Conservation (phyloP, 2,329 filamentous ascomycete species). For the Aspergillus alliaceus region DNA sequence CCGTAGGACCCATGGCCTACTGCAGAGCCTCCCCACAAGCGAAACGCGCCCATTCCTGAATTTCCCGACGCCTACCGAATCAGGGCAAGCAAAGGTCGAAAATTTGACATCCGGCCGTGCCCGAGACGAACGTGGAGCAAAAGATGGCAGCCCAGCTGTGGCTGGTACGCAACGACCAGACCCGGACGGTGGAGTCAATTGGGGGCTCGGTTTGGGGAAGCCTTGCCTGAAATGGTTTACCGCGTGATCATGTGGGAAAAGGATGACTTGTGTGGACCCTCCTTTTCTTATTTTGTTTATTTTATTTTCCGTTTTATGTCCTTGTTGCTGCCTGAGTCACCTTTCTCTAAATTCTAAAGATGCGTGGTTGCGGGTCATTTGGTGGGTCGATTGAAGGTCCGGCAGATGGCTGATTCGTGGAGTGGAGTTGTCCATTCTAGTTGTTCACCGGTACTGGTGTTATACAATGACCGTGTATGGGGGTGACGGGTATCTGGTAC, state of each 20-base stretch:
- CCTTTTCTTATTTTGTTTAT: not conserved
- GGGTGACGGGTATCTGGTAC: slow-evolving; percentile 2
- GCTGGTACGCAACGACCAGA: slow-evolving; percentile 3
- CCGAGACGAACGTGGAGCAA: slow-evolving; percentile 15
- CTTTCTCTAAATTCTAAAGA: not conserved
- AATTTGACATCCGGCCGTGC: slow-evolving; percentile 11
- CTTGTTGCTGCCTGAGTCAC: slow-evolving; percentile 2
- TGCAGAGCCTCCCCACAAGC: slow-evolving; percentile 1
- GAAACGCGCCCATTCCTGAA: slow-evolving; percentile 7
- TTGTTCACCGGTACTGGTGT: slow-evolving; percentile 12
- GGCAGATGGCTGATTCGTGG: slow-evolving; percentile 14
- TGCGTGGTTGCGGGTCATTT: not conserved
- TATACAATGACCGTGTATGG: slow-evolving; percentile 13
- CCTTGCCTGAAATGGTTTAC: slow-evolving; percentile 8
- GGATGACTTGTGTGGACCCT: not conserved
- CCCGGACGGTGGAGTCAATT: not conserved
- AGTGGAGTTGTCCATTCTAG: not conserved
- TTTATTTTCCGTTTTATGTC: not conserved
- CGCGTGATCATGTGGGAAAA: not conserved
- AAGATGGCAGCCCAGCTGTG: slow-evolving; percentile 1
- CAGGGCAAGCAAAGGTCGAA: not conserved
- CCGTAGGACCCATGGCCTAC: not conserved
- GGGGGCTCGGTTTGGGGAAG: not conserved
- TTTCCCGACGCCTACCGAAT: slow-evolving; percentile 4
- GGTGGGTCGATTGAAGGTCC: slow-evolving; percentile 10